Conservation (phyloP, 2,329 filamentous ascomycete genomes). For the Pestalotiopsis sp. region DNA sequence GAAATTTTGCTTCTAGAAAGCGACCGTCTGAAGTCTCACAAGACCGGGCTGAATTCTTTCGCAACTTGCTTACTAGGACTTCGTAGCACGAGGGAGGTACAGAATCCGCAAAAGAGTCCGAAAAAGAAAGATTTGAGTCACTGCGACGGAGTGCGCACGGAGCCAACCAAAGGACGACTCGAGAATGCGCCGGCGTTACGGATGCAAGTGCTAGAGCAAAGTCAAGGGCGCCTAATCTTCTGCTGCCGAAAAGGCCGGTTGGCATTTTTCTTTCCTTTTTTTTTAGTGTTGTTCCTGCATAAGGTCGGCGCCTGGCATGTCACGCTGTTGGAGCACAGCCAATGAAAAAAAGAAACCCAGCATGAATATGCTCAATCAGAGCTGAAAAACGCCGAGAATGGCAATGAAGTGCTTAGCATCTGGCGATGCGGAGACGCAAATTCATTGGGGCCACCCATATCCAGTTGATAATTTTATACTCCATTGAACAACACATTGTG, state of each 20-base stretch:
- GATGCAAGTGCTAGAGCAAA: neutral
- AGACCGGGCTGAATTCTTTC: neutral
- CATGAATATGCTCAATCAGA: neutral
- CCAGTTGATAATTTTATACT: too few relatives aligned
- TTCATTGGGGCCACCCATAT: too few relatives aligned
- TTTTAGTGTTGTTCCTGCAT: neutral
- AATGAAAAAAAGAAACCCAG: neutral
- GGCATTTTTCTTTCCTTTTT: neutral
- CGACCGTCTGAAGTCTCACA: neutral
- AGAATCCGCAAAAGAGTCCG: neutral
- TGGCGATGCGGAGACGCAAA: too few relatives aligned
- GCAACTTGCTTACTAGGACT: neutral
- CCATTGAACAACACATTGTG: too few relatives aligned
- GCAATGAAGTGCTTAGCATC: too few relatives aligned
- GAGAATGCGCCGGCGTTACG: neutral
- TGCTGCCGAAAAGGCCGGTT: neutral
- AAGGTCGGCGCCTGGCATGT: neutral
- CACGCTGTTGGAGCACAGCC: neutral
- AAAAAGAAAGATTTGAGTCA: neutral
- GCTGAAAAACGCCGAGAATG: neutral
- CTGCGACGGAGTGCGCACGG: neutral
- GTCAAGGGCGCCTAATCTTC: neutral
- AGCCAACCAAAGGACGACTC: neutral
- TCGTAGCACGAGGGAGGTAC: neutral
- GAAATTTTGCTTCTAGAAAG: neutral